Evolutionary conservation across 2,329 filamentous ascomycete species (phyloP), one percentile per base, ranked within the genome.

Genomic region (Monosporascus sp.): DNA sequence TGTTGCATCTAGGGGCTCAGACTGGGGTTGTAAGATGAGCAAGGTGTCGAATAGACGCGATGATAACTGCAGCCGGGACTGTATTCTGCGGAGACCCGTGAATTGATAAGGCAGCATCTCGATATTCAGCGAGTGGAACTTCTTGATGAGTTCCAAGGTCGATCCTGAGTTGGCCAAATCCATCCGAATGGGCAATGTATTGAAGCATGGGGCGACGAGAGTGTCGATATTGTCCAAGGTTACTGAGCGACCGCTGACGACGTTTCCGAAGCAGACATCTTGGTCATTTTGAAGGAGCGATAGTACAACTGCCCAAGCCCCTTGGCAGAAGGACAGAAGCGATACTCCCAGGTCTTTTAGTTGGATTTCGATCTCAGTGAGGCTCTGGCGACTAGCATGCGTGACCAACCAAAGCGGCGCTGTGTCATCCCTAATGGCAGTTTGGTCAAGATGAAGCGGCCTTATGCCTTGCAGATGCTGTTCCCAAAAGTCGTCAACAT

Each of bases 191-290:
- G 92, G 91, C 14, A 96, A 71, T 0, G 92, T 96, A 65, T 96
- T 97, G 76, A 97, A 96, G 67, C 91, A 96, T 0, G 92, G 92
- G 0, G 89, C 91, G n/a, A 95, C 81, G 6, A 96, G 79, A 4
- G 78, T 75, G 38, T 92, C 85, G 11, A 93, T 74, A 0, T 79
- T 81, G 6, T 87, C 78, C 3, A 92, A 68, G 0, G 82, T 72
- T 9, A 89, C 66, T 1, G 85, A 86, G 7, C 92, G 84, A 1
- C 92, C 91, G 63, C 84, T 92, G 52, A 93, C 80, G 2, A 97
- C 86, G 61, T 90, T 94, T 0, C 93, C 92, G 63, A 97, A 96
- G 67, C 89, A 94, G 5, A 96, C 63, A 63, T 96, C 91, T 0
- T 73, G 66, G 5, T 74, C 72, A 1, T 75, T 67, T 2, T 85